Conservation (phyloP, 345 rosid species). For the Capsella bursapastoris region DNA sequence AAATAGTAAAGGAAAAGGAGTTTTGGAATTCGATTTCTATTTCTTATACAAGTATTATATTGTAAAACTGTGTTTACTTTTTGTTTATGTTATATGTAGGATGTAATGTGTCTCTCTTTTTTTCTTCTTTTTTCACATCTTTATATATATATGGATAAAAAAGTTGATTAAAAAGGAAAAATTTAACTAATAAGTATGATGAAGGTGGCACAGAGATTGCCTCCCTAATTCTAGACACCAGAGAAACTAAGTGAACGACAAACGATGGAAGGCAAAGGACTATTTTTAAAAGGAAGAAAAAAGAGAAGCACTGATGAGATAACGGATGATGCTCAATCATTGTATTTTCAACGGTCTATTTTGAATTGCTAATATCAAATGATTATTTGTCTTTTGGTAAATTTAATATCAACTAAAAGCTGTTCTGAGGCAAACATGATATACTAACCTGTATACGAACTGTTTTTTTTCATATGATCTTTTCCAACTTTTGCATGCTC, state of each 20-base stretch:
- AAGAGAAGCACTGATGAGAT: constrained; percentile 28
- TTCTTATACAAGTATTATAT: neutral
- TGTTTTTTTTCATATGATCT: constrained; percentile 5
- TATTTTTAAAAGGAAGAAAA: constrained; percentile 5
- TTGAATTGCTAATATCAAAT: constrained; percentile 17
- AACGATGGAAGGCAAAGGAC: constrained; percentile 17
- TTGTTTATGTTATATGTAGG: neutral
- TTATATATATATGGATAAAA: neutral
- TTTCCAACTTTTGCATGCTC: constrained; percentile 11
- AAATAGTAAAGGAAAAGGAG: neutral
- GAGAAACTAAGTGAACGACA: constrained; percentile 26
- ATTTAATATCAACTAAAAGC: constrained; percentile 4
- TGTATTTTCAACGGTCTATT: constrained; percentile 18
- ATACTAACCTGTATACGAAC: constrained; percentile 15
- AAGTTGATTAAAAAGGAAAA: neutral
- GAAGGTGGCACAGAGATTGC: constrained; percentile 30
- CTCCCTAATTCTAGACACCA: constrained; percentile 35
- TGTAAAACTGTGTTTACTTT: neutral
- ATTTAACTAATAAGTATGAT: constrained; percentile 28
- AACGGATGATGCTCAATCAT: constrained; percentile 27
- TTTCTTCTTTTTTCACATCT: neutral
- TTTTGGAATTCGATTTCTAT: neutral
- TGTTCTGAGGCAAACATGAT: constrained; percentile 5
- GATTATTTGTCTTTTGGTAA: neutral
- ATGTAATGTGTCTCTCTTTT: neutral